Percentiles rank a stretch among this genome's conserved stretches.
Conservation (phyloP, 345 rosid genomes). For the Raphanus sativus region DNA sequence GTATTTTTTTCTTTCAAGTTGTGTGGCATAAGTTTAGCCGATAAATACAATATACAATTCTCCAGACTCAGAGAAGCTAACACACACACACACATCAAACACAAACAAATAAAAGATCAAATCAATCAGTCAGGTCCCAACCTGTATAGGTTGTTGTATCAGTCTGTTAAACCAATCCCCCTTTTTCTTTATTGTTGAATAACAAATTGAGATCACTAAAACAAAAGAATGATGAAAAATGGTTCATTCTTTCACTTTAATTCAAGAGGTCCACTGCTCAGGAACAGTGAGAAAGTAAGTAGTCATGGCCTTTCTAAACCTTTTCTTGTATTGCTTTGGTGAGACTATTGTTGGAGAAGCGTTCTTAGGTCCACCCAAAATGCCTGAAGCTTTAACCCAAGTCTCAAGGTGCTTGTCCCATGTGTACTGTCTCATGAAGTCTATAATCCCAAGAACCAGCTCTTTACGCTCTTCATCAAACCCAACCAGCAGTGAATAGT, state of each 20-base stretch:
- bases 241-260: conserved; percentile 5
- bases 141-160: conserved; percentile 8
- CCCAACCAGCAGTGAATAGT: conserved; percentile 95
- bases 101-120: neutral
- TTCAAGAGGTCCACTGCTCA: conserved; percentile 83
- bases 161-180: conserved; percentile 32
- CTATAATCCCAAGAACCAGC: conserved; percentile 91
- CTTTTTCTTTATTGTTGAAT: conserved; percentile 41
- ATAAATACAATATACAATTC: conserved; percentile 39
- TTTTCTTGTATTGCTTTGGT: conserved; percentile 88
- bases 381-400: conserved; percentile 90
- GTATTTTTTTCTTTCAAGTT: conserved; percentile 23
- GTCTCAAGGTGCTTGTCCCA: conserved; percentile 99
- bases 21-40: conserved; percentile 15
- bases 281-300: conserved; percentile 91
- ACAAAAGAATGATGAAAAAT: conserved; percentile 24
- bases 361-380: conserved; percentile 82
- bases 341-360: conserved; percentile 86
- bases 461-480: conserved; percentile 85
- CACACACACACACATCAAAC: conserved; percentile 17
- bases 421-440: conserved; percentile 97
- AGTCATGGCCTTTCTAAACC: conserved; percentile 96
- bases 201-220: conserved; percentile 43
- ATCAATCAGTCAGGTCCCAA: conserved; percentile 29
- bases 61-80: conserved; percentile 26